Percentiles rank a stretch among this genome's conserved stretches.
Conservation (phyloP, 2,329 filamentous ascomycete genomes). For the Colletotrichum viniferum region DNA sequence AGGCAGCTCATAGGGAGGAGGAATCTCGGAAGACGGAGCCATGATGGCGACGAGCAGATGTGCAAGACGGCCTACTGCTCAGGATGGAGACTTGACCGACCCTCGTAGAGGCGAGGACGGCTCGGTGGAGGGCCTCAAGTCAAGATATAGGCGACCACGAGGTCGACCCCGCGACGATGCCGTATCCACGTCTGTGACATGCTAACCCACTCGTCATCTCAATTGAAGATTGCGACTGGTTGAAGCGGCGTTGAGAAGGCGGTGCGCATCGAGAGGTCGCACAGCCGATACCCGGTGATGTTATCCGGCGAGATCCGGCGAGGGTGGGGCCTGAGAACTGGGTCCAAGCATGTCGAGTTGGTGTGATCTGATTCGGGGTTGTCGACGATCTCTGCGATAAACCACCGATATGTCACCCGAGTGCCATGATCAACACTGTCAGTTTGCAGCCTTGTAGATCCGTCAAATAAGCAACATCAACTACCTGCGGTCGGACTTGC, state of each 20-base stretch:
- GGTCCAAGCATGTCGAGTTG: background rate
- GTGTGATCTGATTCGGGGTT: background rate
- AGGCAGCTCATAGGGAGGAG: conserved; percentile 4
- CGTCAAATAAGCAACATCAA: background rate
- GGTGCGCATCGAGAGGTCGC: background rate
- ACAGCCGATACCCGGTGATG: conserved; percentile 5
- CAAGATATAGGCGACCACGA: background rate
- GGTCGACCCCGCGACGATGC: background rate
- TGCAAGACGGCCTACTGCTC: background rate
- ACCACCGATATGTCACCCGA: background rate
- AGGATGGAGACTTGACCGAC: background rate
- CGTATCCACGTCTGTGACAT: background rate
- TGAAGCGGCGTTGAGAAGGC: background rate
- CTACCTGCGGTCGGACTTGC: background rate
- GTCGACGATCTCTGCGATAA: background rate
- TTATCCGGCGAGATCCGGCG: conserved; percentile 5
- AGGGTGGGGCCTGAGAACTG: background rate
- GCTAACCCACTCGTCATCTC: background rate
- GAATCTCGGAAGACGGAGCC: background rate
- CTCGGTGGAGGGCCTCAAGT: background rate
- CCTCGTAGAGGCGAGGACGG: background rate
- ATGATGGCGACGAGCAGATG: background rate
- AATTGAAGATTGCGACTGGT: background rate
- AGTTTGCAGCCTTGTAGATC: background rate
- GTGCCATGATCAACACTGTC: background rate